Percentiles rank a stretch among this genome's conserved stretches.
These are phyloP conservation scores for Raphidocelis subcapitata DNA, from an alignment of 139 green algal genomes.

Conservation along the genomic window DNA sequence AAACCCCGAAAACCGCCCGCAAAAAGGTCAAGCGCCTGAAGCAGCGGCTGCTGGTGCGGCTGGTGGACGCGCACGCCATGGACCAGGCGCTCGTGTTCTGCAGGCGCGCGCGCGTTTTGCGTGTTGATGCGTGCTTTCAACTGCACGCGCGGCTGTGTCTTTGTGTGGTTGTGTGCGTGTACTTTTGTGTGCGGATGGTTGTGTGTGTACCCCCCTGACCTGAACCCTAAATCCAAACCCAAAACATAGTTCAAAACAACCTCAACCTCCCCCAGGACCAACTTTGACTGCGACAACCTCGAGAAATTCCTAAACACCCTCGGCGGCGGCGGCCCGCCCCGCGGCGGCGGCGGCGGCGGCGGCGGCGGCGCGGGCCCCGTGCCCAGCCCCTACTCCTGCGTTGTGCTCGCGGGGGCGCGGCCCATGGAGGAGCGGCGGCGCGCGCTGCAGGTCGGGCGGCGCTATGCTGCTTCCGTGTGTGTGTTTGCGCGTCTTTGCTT, in stretches of 20 bases:
- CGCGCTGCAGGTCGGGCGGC: slow-evolving; percentile 48
- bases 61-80: slow-evolving; percentile 65
- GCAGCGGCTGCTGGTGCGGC: slow-evolving; percentile 66
- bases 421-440: slow-evolving; percentile 72
- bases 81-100: slow-evolving; percentile 40
- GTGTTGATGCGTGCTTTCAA: too few species aligned
- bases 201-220: neutral
- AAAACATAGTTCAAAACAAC: slow-evolving; percentile 57
- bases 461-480: too few species aligned
- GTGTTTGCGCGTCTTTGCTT: too few species aligned
- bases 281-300: slow-evolving; percentile 81
- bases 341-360: neutral
- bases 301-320: slow-evolving; percentile 69
- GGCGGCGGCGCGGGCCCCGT: slow-evolving; percentile 58
- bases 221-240: too few species aligned
- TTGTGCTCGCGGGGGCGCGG: slow-evolving; percentile 65
- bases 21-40: slow-evolving; percentile 83
- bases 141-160: too few species aligned
- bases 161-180: neutral
- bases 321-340: slow-evolving; percentile 14
- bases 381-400: slow-evolving; percentile 74
- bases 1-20: too few species aligned
- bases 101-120: neutral
- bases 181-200: neutral
- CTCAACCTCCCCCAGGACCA: slow-evolving; percentile 78